Conservation (phyloP, 495 filamentous ascomycete genomes). For the Chaetomidium leptoderma region DNA sequence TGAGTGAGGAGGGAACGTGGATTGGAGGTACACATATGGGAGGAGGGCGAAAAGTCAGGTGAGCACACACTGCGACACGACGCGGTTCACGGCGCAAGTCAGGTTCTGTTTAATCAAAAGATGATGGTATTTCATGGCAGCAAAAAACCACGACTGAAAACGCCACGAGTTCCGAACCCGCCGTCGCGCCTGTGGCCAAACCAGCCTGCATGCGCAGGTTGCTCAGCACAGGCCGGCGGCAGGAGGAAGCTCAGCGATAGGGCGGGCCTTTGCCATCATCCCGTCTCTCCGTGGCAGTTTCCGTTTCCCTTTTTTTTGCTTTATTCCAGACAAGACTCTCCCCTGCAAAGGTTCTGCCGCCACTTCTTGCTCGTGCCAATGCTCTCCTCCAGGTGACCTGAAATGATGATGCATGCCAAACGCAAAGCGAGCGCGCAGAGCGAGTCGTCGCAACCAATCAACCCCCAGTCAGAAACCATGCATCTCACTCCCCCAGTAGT, state of each 20-base stretch:
- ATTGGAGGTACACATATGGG: neutral
- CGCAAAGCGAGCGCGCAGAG: neutral
- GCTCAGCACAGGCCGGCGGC: neutral
- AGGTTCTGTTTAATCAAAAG: slow-evolving; percentile 10
- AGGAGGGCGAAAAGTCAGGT: neutral
- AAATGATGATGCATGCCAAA: neutral
- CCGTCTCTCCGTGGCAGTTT: neutral
- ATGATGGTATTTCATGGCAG: slow-evolving; percentile 14
- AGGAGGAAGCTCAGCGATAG: neutral
- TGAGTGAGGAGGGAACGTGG: slow-evolving; percentile 21
- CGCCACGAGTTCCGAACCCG: neutral
- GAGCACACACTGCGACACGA: neutral
- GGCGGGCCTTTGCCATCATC: slow-evolving; percentile 3
- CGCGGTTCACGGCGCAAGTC: neutral
- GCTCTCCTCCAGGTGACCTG: neutral
- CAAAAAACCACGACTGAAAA: slow-evolving; percentile 15
- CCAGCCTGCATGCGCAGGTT: neutral
- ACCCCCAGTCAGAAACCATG: neutral
- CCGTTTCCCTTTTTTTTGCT: neutral
- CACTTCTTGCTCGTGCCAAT: neutral
- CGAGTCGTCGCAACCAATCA: neutral
- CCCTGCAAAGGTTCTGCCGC: neutral
- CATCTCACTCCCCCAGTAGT: neutral
- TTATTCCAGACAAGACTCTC: neutral
- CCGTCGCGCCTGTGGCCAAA: too few species aligned